A percentile compares a stretch with the other conserved stretches of the same genome.
Evolutionary conservation across 106 monocot genomes (phyloP).

Genomic region (Allium fistulosum): DNA sequence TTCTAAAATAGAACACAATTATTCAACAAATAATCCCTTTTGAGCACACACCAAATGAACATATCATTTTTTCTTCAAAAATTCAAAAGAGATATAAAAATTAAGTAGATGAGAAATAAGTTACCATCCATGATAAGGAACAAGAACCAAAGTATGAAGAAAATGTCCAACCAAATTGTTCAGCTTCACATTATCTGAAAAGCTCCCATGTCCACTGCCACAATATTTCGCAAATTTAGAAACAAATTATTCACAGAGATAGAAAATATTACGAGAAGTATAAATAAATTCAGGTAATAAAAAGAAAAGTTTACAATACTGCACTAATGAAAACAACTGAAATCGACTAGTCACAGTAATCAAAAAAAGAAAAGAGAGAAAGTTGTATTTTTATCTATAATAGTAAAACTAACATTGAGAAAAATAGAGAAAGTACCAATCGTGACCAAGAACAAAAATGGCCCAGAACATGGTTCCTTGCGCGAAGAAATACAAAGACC

Average conservation of each 20-base stretch:
- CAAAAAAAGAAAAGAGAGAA: too few relatives aligned
- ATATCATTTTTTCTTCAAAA: too few relatives aligned
- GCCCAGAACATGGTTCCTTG: constrained; percentile 99
- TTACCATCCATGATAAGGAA: constrained; percentile 79
- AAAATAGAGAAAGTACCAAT: constrained; percentile 42
- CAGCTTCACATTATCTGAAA: constrained; percentile 41
- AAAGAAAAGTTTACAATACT: too few relatives aligned
- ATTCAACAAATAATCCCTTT: too few relatives aligned
- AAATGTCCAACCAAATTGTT: constrained; percentile 70
- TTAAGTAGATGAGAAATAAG: not conserved
- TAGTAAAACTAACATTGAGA: not conserved
- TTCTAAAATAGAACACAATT: too few relatives aligned
- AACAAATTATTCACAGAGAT: not conserved
- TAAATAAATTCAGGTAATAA: too few relatives aligned
- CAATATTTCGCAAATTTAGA: not conserved
- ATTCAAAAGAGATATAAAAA: not conserved
- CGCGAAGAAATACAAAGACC: constrained; percentile 67
- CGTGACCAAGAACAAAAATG: constrained; percentile 87
- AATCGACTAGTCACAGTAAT: too few relatives aligned
- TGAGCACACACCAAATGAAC: not conserved
- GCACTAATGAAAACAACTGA: too few relatives aligned
- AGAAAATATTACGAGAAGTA: too few relatives aligned
- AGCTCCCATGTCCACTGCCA: constrained; percentile 87
- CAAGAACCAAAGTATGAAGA: constrained; percentile 60
- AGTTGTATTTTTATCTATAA: too few relatives aligned